phyloP scores from a whole-genome alignment of 306 rosid genomes.

The Medicago ruthenica region DNA sequence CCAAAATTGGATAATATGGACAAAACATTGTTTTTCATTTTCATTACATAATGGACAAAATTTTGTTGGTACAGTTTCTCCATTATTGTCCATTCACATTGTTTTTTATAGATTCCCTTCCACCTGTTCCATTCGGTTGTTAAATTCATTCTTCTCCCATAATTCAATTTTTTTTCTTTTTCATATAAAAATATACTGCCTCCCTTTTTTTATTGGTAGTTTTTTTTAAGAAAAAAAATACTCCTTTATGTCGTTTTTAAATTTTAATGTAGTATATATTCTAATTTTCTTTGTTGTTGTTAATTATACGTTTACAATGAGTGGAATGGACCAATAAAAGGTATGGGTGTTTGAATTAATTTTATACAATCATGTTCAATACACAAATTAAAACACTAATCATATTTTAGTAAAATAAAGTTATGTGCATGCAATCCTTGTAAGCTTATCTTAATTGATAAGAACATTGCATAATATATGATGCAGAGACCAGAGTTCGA shows the following conservation, averaged over 20 bases:
- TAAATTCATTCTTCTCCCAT: neutral
- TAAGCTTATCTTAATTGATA: too few species aligned
- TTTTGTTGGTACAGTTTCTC: slow-evolving; percentile 33
- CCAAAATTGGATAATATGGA: slow-evolving; percentile 38
- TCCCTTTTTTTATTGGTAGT: neutral
- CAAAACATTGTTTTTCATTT: slow-evolving; percentile 38
- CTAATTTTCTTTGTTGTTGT: too few species aligned
- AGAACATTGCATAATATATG: too few species aligned
- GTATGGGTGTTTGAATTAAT: too few species aligned
- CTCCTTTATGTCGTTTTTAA: neutral
- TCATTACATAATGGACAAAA: neutral
- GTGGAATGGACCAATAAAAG: too few species aligned
- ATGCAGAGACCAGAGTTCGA: too few species aligned
- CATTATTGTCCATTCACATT: slow-evolving; percentile 25
- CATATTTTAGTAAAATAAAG: too few species aligned
- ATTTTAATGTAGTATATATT: neutral
- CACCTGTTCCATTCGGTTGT: neutral
- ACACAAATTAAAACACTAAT: too few species aligned
- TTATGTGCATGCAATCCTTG: too few species aligned
- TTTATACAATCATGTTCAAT: too few species aligned
- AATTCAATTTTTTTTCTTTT: neutral
- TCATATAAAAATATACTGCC: neutral
- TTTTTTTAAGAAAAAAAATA: neutral
- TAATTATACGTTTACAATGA: too few species aligned
- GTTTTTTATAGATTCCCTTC: neutral